A percentile compares a stretch with the other conserved stretches of the same genome.
Conservation (phyloP, 306 rosid genomes). For the Begonia peltatifolia region DNA sequence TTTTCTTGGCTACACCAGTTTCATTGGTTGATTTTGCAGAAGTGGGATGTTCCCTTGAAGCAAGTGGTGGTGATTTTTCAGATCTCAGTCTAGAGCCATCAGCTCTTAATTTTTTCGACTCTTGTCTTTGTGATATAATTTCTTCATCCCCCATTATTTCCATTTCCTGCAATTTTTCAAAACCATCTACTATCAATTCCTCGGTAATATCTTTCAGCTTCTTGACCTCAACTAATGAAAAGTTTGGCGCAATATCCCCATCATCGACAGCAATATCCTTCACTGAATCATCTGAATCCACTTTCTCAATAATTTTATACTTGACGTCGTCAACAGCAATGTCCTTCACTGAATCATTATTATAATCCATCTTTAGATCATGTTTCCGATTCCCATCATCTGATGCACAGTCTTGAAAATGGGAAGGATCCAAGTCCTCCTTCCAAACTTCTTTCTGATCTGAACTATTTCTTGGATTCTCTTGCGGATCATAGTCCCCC, state of each 20-base stretch:
- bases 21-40: constrained; percentile 36
- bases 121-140: constrained; percentile 24
- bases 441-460: constrained; percentile 42
- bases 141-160: constrained; percentile 38
- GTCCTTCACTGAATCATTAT: constrained; percentile 60
- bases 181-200: constrained; percentile 38
- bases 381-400: constrained; percentile 46
- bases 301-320: constrained; percentile 38
- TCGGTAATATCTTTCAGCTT: constrained; percentile 27
- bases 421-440: constrained; percentile 55
- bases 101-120: constrained; percentile 27
- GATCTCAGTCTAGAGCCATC: constrained; percentile 41
- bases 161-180: constrained; percentile 20
- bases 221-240: constrained; percentile 20
- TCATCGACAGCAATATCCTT: constrained; percentile 85
- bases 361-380: constrained; percentile 31
- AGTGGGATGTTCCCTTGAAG: constrained; percentile 39
- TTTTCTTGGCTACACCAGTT: constrained; percentile 32
- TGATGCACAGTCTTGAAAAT: constrained; percentile 61
- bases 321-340: constrained; percentile 76
- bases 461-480: constrained; percentile 21
- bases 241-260: constrained; percentile 48
- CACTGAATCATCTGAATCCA: constrained; percentile 48
- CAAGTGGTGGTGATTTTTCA: constrained; percentile 37
- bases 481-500: constrained; percentile 29